Conservation (phyloP, 148 eudicot genomes). For the Pouteria glomerata region DNA sequence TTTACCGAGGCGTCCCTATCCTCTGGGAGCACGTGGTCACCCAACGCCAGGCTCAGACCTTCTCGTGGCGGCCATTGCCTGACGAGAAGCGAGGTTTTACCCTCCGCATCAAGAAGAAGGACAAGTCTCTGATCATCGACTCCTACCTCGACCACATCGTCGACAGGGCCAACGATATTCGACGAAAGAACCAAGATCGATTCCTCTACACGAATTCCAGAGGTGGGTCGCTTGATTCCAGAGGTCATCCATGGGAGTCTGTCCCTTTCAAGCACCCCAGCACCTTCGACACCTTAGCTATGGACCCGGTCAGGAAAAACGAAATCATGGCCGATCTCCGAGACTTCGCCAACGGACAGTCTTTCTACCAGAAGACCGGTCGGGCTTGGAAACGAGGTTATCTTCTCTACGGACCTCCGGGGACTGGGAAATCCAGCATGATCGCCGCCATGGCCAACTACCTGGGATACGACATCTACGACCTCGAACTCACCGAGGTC, state of each 20-base stretch:
- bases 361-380: constrained; percentile 72
- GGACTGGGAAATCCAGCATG: constrained; percentile 95
- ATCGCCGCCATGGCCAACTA: constrained; percentile 94
- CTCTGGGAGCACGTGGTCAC: constrained; percentile 87
- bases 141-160: constrained; percentile 62
- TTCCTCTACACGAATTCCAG: constrained; percentile 73
- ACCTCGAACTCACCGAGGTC: constrained; percentile 81
- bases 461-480: constrained; percentile 78
- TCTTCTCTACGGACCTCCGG: constrained; percentile 82
- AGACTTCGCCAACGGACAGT: constrained; percentile 64
- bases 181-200: constrained; percentile 58
- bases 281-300: constrained; percentile 79
- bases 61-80: constrained; percentile 88
- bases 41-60: constrained; percentile 49
- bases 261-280: constrained; percentile 96
- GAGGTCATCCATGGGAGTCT: constrained; percentile 89
- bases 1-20: constrained; percentile 36
- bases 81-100: constrained; percentile 81
- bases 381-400: constrained; percentile 96
- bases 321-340: constrained; percentile 56
- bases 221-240: constrained; percentile 64
- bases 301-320: constrained; percentile 58
- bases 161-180: constrained; percentile 50
- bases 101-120: constrained; percentile 47
- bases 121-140: constrained; percentile 32